These are phyloP conservation scores for Detonula confervacea DNA, from an alignment of 352 stramenopile species.

Conservation along the genomic window DNA sequence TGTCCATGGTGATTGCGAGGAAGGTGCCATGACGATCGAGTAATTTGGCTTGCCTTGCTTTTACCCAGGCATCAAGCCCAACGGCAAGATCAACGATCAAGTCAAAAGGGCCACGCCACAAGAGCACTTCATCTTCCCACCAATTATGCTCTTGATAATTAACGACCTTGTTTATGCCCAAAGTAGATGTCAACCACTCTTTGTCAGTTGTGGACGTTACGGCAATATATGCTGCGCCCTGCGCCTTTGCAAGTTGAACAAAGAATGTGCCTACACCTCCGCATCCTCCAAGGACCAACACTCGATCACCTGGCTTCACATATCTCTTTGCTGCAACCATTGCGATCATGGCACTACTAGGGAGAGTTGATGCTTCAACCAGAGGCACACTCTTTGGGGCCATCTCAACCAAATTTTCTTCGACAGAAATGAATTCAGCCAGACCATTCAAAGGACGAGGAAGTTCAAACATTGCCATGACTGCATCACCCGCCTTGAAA, in stretches of 20 bases:
- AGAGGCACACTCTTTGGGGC: constrained; percentile 43
- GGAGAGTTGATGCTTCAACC: constrained; percentile 36
- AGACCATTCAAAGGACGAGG: constrained; percentile 49
- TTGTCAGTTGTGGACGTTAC: constrained; percentile 55
- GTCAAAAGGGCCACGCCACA: constrained; percentile 43
- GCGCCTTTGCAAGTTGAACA: constrained; percentile 59
- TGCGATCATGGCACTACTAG: constrained; percentile 51
- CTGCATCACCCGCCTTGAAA: constrained; percentile 43
- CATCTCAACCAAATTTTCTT: constrained; percentile 32
- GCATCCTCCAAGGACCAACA: constrained; percentile 67
- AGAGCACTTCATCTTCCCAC: constrained; percentile 45
- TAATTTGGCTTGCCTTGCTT: constrained; percentile 23
- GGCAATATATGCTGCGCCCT: constrained; percentile 35
- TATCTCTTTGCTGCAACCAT: constrained; percentile 44
- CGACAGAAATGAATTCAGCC: constrained; percentile 45
- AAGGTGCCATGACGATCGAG: constrained; percentile 30
- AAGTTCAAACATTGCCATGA: constrained; percentile 46
- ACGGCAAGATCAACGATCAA: constrained; percentile 59
- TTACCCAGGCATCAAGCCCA: constrained; percentile 40
- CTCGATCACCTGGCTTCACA: constrained; percentile 47
- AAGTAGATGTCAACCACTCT: constrained; percentile 24
- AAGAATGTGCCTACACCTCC: constrained; percentile 63
- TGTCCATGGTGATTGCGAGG: constrained; percentile 32
- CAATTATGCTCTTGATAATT: constrained; percentile 61
- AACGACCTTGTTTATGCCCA: constrained; percentile 60